phyloP scores from a whole-genome alignment of 1,139 yeast species.

The Suhomyces maxii region DNA sequence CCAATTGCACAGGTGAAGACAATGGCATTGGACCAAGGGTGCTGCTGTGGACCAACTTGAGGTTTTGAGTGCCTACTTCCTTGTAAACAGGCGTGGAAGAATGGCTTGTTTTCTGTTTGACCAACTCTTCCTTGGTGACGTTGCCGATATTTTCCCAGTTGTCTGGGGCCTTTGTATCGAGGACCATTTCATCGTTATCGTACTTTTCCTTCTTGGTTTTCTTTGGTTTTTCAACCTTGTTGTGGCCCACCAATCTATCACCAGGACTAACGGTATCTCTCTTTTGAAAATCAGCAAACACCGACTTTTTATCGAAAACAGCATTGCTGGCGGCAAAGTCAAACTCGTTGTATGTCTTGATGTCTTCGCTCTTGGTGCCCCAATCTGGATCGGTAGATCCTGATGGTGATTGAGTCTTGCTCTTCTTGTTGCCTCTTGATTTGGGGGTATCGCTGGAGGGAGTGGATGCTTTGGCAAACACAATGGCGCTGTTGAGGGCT shows the following conservation, averaged over 20 bases:
- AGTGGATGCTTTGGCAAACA: conserved; percentile 21
- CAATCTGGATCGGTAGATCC: conserved; percentile 39
- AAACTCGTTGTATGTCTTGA: conserved; percentile 64
- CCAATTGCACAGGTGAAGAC: conserved; percentile 77
- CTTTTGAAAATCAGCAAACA: conserved; percentile 73
- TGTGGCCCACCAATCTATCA: conserved; percentile 73
- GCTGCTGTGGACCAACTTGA: conserved; percentile 23
- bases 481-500: conserved; percentile 29
- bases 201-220: conserved; percentile 48
- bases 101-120: conserved; percentile 7
- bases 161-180: conserved; percentile 46
- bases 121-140: conserved; percentile 7
- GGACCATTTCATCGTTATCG: conserved; percentile 74
- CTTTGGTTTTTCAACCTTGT: conserved; percentile 40
- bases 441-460: conserved; percentile 4
- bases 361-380: conserved; percentile 48
- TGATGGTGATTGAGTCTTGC: conserved; percentile 8
- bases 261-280: conserved; percentile 61
- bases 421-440: conserved; percentile 2
- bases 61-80: conserved; percentile 11
- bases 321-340: conserved; percentile 84
- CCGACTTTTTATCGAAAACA: conserved; percentile 78
- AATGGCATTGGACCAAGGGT: conserved; percentile 47
- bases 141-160: conserved; percentile 55
- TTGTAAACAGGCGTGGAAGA: conserved; percentile 9